These are phyloP conservation scores for Lasiodiplodia citricola DNA, from an alignment of 2,329 filamentous ascomycete species.

Conservation along the genomic window DNA sequence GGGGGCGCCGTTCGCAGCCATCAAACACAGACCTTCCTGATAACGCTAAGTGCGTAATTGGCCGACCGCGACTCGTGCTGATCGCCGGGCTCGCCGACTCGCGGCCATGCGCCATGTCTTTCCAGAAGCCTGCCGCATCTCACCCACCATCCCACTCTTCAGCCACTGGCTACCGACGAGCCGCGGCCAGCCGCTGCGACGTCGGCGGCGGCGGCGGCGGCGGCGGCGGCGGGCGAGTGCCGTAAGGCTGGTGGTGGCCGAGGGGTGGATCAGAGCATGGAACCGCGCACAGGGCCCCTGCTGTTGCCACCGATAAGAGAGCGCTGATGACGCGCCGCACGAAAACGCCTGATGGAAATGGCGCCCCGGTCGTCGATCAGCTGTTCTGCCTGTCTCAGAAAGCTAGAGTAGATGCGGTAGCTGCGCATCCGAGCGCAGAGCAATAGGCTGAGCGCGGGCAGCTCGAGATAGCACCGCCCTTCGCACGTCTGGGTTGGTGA, in stretches of 20 bases:
- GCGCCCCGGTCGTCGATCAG: slow-evolving; percentile 8
- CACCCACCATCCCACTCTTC: slow-evolving; percentile 7
- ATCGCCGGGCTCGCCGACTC: slow-evolving; percentile 15
- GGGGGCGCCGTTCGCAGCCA: slow-evolving; percentile 18
- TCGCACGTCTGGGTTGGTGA: not conserved
- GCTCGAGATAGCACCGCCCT: not conserved
- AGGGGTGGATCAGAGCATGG: slow-evolving; percentile 12
- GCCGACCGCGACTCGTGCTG: slow-evolving; percentile 14
- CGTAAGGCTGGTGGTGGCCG: slow-evolving; percentile 8
- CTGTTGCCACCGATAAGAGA: slow-evolving; percentile 17
- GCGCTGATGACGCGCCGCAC: slow-evolving; percentile 18
- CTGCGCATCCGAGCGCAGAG: not conserved
- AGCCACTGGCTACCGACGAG: not conserved
- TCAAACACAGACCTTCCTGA: slow-evolving; percentile 22
- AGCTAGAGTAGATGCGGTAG: slow-evolving; percentile 7
- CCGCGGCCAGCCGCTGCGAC: not conserved
- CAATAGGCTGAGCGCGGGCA: not conserved
- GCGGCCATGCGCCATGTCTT: not conserved
- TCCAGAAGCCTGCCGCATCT: slow-evolving; percentile 24
- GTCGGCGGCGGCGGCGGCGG: not conserved
- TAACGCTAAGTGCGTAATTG: slow-evolving; percentile 24
- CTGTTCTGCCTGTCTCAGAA: not conserved
- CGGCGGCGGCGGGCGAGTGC: not conserved
- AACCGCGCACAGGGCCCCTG: not conserved
- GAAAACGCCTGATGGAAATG: not conserved